These are phyloP conservation scores for Ceriops zippeliana DNA, from an alignment of 345 rosid genomes.

Conservation along the genomic window DNA sequence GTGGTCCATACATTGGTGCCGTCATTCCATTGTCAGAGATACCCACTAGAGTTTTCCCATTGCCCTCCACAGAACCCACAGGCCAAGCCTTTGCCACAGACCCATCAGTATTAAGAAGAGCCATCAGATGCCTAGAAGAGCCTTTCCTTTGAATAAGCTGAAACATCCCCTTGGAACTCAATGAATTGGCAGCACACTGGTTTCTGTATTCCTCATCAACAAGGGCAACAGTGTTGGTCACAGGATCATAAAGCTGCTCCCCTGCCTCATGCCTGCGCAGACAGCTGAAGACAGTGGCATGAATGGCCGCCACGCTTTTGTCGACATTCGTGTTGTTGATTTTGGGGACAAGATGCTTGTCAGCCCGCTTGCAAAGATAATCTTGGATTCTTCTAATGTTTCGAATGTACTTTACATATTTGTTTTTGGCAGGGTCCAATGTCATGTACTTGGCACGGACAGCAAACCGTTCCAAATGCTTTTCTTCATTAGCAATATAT, in stretches of 20 bases:
- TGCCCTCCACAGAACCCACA: slow-evolving; percentile 51
- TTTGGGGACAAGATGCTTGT: slow-evolving; percentile 95
- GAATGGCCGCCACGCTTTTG: slow-evolving; percentile 94
- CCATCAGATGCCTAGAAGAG: slow-evolving; percentile 96
- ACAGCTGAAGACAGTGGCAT: slow-evolving; percentile 93
- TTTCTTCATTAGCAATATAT: slow-evolving; percentile 88
- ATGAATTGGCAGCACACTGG: slow-evolving; percentile 87
- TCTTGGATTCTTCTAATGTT: slow-evolving; percentile 97
- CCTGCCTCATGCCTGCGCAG: slow-evolving; percentile 87
- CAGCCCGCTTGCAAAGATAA: slow-evolving; percentile 87
- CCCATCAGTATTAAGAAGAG: slow-evolving; percentile 90
- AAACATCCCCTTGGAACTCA: slow-evolving; percentile 96
- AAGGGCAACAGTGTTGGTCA: slow-evolving; percentile 68
- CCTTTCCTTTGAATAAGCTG: slow-evolving; percentile 93
- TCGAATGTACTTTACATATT: slow-evolving; percentile 88
- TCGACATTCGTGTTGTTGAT: slow-evolving; percentile 97
- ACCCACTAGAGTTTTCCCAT: slow-evolving; percentile 42
- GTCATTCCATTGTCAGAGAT: slow-evolving; percentile 47
- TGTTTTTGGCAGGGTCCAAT: slow-evolving; percentile 88
- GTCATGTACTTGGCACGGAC: slow-evolving; percentile 99
- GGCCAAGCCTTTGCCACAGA: slow-evolving; percentile 98
- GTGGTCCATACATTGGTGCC: slow-evolving; percentile 72
- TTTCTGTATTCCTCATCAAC: slow-evolving; percentile 89
- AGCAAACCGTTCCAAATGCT: slow-evolving; percentile 96
- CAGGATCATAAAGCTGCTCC: slow-evolving; percentile 77